Evolutionary conservation across 352 stramenopile genomes (phyloP), one percentile per base, ranked within the genome.

Genomic region (Phytophthora cactorum): DNA sequence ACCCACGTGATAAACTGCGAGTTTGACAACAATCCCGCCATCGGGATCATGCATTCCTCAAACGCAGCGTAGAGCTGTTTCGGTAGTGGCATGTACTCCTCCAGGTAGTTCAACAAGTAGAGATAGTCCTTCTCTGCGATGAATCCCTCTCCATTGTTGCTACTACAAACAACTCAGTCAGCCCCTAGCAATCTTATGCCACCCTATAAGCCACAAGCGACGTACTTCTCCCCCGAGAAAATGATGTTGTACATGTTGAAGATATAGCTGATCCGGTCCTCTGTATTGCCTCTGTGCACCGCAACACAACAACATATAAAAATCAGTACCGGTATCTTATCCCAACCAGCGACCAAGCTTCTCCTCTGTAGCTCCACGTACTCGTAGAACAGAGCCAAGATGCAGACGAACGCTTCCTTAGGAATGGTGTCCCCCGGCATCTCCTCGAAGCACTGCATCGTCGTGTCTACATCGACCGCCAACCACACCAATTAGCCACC

Each of bases 191-290:
- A 41, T 28, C 22, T 43, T n/a, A 17, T 49, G n/a, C 22, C 49
- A 28, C 9, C 15, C 15, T 31, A 27, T 4, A 47, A 53, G 22
- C 10, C 7, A 12, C 14, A 22, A 17, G 12, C 46, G 22, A 76
- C 71, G 41, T 72, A 95, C 87, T 86, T 76, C 41, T 95, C 85
- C 12, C 74, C 73, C 3, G 75, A 78, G 61, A 91, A 86, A 29
- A 88, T 84, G 58, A 91, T 92, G 51, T 78, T 82, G 74, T 94
- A 93, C 88, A 95, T 95, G 22, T 72, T 86, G 59, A 95, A 95
- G 25, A 95, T 81, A 68, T 93, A 95, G 70, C 82, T 89, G 63
- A 95, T 91, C n/a, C 87, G 82, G 69, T 95, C 88, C 60, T 95
- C 88, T 36, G 86, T 93, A 69, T 93, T 93, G 52, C 88, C 88